Base-by-base conservation (phyloP, 1,139 yeast species). In the Scheffersomyces insectosa region DNA sequence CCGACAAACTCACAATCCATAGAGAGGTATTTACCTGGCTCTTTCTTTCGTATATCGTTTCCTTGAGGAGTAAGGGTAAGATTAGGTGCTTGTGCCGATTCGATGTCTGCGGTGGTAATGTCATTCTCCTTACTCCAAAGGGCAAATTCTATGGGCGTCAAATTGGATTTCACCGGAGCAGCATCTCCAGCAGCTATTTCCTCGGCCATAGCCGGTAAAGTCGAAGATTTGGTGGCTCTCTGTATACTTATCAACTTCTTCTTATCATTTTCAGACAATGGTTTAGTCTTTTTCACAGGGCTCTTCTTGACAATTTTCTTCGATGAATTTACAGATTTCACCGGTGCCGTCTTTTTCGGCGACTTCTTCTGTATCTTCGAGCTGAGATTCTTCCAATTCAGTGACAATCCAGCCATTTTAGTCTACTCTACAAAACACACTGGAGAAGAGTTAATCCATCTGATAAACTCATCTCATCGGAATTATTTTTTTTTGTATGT, bases 1-100 rank as follows among this genome's bases (percentile, higher is more conserved):
- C 97, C 97, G 1, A 91, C 97, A 71, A 91, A 90, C 57, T 91
- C 98, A 70, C 97, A 90, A 66, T 91, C 98, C 46, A 91, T 79
- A 0, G 97, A 90, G 6, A 91, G 54, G 52, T 79, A 89, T 54
- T 78, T 85, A 1, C 97, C 97, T 1, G 80, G 72, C 39, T 72
- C 77, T 38, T 42, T 51, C 45, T 70, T 71, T 28, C 65, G 55
- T 28, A 48, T 38, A 29, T 57, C 59, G 14, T 45, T 48, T 25
- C 43, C 46, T 12, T 42, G 32, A 10, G 43, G 47, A 15, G 40
- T 42, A 13, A 41, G 11, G 43, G 36, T 36, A 12, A 37, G 28
- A 3, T 15, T 35, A 3, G 37, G 35, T n/a, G 38, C 32, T 28
- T 44, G n/a, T 10, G 23, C n/a, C 15, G 11, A 34, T 9, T 50